Evolutionary conservation across 345 rosid species (phyloP).

Genomic region (Diplotaxis tenuifolia): DNA sequence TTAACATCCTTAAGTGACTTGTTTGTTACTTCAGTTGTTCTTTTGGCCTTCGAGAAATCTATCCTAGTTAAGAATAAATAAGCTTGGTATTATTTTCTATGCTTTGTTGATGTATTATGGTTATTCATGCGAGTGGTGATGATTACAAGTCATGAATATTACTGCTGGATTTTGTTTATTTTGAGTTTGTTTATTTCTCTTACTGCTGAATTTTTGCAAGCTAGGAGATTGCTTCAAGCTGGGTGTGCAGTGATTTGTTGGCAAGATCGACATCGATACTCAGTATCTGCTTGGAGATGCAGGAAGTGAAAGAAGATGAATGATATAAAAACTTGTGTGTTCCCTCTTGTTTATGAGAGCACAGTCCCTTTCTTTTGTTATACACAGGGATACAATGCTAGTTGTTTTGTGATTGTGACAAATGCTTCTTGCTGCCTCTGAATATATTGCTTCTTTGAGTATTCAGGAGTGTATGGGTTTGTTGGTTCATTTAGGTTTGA

Average conservation of each 20-base stretch:
- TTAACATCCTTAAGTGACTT: neutral
- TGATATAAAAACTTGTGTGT: constrained; percentile 14
- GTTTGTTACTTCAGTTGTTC: neutral
- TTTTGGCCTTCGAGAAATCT: neutral
- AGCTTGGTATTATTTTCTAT: constrained; percentile 1
- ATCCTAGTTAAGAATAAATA: neutral
- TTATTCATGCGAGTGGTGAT: too few species aligned
- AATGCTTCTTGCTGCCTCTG: constrained; percentile 19
- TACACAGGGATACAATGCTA: constrained; percentile 26
- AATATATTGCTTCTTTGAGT: too few species aligned
- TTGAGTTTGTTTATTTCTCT: too few species aligned
- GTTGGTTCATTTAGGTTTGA: too few species aligned
- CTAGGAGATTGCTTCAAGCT: too few species aligned
- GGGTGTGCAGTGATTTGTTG: constrained; percentile 76
- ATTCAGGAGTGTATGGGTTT: too few species aligned
- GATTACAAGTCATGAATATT: too few species aligned
- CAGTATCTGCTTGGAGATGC: constrained; percentile 83
- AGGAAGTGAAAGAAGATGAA: constrained; percentile 51
- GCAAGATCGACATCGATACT: constrained; percentile 81
- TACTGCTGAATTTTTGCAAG: too few species aligned
- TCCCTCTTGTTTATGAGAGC: constrained; percentile 19
- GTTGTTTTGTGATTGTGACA: constrained; percentile 31
- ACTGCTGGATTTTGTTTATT: too few species aligned
- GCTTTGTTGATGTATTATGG: too few species aligned
- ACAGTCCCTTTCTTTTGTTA: constrained; percentile 27